Conservation (phyloP, 495 filamentous ascomycete genomes). For the Articulospora tetracladia region DNA sequence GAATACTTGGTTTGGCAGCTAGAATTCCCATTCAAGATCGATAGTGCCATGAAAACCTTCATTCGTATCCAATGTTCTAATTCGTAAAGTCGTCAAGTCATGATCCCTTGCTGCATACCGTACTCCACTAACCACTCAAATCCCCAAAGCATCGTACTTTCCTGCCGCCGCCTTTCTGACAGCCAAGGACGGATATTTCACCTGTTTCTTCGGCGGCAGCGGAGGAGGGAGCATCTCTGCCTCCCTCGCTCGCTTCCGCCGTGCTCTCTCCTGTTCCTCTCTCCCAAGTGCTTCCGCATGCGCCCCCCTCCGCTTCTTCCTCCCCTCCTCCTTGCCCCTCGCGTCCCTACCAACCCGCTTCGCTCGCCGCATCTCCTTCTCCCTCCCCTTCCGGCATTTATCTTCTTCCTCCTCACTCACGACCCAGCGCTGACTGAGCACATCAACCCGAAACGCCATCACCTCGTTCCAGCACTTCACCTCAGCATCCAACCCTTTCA, state of each 20-base stretch:
- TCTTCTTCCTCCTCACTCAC: constrained; percentile 23
- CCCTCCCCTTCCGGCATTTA: constrained; percentile 15
- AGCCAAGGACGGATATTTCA: constrained; percentile 13
- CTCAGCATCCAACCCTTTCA: constrained; percentile 70
- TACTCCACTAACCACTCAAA: too few relatives aligned
- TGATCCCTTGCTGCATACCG: too few relatives aligned
- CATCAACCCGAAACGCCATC: constrained; percentile 53
- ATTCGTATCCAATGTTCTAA: not conserved
- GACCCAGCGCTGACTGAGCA: constrained; percentile 54
- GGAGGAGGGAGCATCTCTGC: not conserved
- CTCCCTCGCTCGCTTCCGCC: constrained; percentile 2
- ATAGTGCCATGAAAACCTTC: too few relatives aligned
- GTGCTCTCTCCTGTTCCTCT: not conserved
- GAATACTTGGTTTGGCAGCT: too few relatives aligned
- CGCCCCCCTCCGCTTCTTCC: not conserved
- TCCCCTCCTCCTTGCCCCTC: not conserved
- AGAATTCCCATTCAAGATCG: too few relatives aligned
- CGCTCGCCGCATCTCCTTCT: constrained; percentile 19
- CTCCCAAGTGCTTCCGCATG: not conserved
- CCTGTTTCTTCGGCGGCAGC: constrained; percentile 7
- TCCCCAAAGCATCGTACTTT: constrained; percentile 23
- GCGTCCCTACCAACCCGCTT: not conserved
- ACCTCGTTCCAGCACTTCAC: constrained; percentile 71
- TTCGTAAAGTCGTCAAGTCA: not conserved
- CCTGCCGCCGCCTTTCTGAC: constrained; percentile 16